A percentile compares a stretch with the other conserved stretches of the same genome.
phyloP scores from a whole-genome alignment of 225 moss, liverwort and hornwort species.

The Takakia lepidozioides region DNA sequence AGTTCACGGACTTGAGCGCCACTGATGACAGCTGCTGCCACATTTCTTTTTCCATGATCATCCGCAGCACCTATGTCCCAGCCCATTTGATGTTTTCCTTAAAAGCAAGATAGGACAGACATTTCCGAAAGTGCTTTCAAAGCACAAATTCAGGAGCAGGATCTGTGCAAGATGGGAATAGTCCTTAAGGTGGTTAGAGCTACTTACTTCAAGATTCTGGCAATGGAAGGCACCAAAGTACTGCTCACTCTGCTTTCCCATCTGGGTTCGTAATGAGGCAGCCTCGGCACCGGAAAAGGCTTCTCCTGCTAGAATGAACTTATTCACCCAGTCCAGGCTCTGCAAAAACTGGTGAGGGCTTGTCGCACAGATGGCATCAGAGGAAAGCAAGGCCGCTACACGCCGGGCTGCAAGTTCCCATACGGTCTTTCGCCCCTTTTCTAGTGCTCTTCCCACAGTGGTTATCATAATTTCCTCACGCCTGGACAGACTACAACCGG shows the following conservation, averaged over 20 bases:
- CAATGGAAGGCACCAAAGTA: constrained; percentile 94
- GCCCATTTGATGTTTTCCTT: too few relatives aligned
- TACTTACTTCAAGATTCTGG: constrained; percentile 92
- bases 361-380: constrained; percentile 76
- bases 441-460: constrained; percentile 66
- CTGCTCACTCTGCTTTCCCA: constrained; percentile 90
- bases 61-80: constrained; percentile 69
- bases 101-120: too few relatives aligned
- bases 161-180: too few relatives aligned
- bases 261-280: constrained; percentile 78
- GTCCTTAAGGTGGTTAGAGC: too few relatives aligned
- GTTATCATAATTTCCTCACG: constrained; percentile 62
- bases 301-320: constrained; percentile 91
- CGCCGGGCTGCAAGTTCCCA: constrained; percentile 96
- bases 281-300: constrained; percentile 95
- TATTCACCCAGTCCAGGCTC: constrained; percentile 94
- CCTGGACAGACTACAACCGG: constrained; percentile 31
- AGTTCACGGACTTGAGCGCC: constrained; percentile 52
- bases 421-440: constrained; percentile 90
- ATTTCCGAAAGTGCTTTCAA: too few relatives aligned
- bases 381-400: constrained; percentile 85
- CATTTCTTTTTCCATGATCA: constrained; percentile 82
- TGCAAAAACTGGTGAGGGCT: constrained; percentile 89
- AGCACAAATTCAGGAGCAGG: too few relatives aligned
- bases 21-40: constrained; percentile 87